Conservation (phyloP, 306 rosid species). For the Vigna mungo region DNA sequence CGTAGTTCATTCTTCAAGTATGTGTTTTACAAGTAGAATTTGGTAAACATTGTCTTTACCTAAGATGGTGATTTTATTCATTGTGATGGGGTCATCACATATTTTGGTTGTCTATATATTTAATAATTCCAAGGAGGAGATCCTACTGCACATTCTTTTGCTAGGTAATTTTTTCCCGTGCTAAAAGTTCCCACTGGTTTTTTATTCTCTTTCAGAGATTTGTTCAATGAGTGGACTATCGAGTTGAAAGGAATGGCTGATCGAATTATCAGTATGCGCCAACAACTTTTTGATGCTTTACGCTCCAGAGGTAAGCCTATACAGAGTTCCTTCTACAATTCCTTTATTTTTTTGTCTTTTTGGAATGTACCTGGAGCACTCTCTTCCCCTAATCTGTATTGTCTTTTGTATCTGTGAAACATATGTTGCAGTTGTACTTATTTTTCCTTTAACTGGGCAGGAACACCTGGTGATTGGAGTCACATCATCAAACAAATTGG, state of each 20-base stretch:
- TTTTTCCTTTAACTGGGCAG: conserved; percentile 51
- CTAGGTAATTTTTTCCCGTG: not conserved
- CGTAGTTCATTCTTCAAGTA: conserved; percentile 4
- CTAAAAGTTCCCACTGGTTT: not conserved
- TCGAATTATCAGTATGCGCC: conserved; percentile 94
- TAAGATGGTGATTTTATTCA: conserved; percentile 13
- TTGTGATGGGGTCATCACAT: not conserved
- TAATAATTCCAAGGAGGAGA: conserved; percentile 4
- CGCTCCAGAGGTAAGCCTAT: conserved; percentile 69
- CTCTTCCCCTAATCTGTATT: conserved; percentile 14
- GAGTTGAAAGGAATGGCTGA: conserved; percentile 99
- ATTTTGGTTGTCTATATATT: not conserved
- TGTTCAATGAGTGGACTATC: conserved; percentile 90
- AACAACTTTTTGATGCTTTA: conserved; percentile 88
- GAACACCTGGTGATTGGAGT: conserved; percentile 99
- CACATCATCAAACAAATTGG: conserved; percentile 98
- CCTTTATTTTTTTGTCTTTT: not conserved
- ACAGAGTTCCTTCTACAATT: conserved; percentile 8
- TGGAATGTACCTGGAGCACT: conserved; percentile 37
- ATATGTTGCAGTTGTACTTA: not conserved
- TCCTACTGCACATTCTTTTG: conserved; percentile 12
- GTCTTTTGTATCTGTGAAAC: conserved; percentile 3
- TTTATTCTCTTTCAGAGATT: conserved; percentile 54
- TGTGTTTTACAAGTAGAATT: conserved; percentile 35
- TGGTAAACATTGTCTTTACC: not conserved